Conservation (phyloP, 495 filamentous ascomycete species). For the Rhypophila decipiens region DNA sequence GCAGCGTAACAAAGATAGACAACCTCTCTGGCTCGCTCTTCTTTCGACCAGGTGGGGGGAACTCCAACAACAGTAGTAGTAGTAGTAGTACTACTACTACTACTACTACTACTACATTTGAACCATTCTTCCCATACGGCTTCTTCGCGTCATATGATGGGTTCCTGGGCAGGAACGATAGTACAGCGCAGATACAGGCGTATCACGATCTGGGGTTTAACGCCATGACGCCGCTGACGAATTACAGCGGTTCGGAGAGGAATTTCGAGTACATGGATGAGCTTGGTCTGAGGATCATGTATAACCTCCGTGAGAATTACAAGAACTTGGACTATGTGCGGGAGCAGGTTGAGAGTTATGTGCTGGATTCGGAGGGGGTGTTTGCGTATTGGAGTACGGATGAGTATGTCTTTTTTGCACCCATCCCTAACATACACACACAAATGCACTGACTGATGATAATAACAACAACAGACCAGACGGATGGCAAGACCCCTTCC, state of each 20-base stretch:
- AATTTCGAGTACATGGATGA: constrained; percentile 51
- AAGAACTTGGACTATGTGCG: constrained; percentile 48
- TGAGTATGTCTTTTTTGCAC: constrained; percentile 33
- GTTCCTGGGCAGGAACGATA: constrained; percentile 40
- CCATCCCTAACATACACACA: not conserved
- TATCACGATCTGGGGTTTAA: constrained; percentile 45
- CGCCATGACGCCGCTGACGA: constrained; percentile 35
- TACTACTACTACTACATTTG: constrained; percentile 27
- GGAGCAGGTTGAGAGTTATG: constrained; percentile 44
- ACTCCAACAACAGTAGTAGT: too few species aligned
- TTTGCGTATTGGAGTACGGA: constrained; percentile 64
- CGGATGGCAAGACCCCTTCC: constrained; percentile 54
- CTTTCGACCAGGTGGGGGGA: too few species aligned
- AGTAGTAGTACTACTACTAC: too few species aligned
- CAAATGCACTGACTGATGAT: not conserved
- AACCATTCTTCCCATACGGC: constrained; percentile 55
- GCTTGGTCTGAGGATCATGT: constrained; percentile 56
- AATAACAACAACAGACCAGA: constrained; percentile 43
- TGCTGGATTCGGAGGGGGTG: constrained; percentile 48
- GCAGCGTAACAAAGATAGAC: constrained; percentile 59
- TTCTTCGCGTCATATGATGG: constrained; percentile 57
- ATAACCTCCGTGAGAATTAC: constrained; percentile 57
- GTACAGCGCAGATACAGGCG: constrained; percentile 35
- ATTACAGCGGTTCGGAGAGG: constrained; percentile 32
- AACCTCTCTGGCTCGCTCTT: constrained; percentile 51